These are phyloP conservation scores for Dothideomycetes sp. DNA, from an alignment of 2,329 filamentous ascomycete genomes.

Conservation along the genomic window DNA sequence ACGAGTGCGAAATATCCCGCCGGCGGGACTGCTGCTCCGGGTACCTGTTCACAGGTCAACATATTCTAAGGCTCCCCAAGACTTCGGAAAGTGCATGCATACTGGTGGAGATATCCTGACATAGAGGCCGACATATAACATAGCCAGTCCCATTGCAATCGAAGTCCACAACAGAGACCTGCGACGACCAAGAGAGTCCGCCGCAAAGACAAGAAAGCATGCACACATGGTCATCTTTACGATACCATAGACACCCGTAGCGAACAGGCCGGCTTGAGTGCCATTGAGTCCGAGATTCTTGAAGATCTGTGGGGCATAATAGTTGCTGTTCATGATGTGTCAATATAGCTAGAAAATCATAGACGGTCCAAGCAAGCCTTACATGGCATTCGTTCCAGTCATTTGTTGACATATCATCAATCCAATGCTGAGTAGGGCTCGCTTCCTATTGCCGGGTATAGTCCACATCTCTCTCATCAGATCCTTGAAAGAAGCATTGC, in stretches of 20 bases:
- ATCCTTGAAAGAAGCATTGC: conserved; percentile 51
- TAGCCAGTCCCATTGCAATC: conserved; percentile 42
- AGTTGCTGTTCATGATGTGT: conserved; percentile 47
- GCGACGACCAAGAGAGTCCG: conserved; percentile 64
- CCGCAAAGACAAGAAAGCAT: conserved; percentile 59
- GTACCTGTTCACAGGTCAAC: too few species aligned
- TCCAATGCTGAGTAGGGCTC: conserved; percentile 53
- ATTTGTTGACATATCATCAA: conserved; percentile 61
- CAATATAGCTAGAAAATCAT: too few species aligned
- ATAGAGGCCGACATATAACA: conserved; percentile 64
- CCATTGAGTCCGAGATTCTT: conserved; percentile 49
- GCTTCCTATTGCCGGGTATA: conserved; percentile 51
- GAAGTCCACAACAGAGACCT: conserved; percentile 34
- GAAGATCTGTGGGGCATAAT: conserved; percentile 63
- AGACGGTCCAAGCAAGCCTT: not conserved
- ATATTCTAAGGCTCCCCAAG: too few species aligned
- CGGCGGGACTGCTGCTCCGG: conserved; percentile 43
- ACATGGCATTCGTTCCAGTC: conserved; percentile 49
- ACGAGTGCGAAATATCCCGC: conserved; percentile 61
- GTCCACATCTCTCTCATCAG: conserved; percentile 59
- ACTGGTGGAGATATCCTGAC: conserved; percentile 51
- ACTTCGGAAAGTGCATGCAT: too few species aligned
- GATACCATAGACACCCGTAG: conserved; percentile 63
- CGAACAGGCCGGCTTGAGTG: conserved; percentile 52
- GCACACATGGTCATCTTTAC: conserved; percentile 57